phyloP scores from a whole-genome alignment of 345 rosid species.

The Camelina sativa region DNA sequence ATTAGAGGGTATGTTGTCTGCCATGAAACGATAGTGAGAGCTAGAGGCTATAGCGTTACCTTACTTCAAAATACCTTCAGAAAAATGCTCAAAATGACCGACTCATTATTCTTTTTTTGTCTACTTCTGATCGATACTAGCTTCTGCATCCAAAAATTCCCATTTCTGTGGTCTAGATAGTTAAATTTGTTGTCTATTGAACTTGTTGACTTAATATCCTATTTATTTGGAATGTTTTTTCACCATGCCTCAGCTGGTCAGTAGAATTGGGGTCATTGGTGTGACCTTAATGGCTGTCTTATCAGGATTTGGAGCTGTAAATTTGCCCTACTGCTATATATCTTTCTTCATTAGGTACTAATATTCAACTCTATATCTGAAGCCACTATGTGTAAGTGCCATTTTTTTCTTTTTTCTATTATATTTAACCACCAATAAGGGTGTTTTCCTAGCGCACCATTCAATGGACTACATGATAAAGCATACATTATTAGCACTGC shows the following conservation, averaged over 20 bases:
- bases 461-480: slow-evolving; percentile 1
- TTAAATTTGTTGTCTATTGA: background rate
- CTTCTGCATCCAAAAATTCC: slow-evolving; percentile 13
- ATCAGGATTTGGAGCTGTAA: slow-evolving; percentile 95
- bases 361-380: slow-evolving; percentile 4
- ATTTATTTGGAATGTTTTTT: slow-evolving; percentile 68
- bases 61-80: background rate
- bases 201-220: slow-evolving; percentile 32
- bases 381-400: background rate
- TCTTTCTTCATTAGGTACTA: slow-evolving; percentile 89
- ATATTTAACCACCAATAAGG: background rate
- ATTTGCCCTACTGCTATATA: slow-evolving; percentile 91
- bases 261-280: slow-evolving; percentile 95
- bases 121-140: background rate
- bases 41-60: background rate
- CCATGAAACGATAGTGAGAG: background rate
- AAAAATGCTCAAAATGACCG: background rate
- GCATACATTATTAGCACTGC: slow-evolving; percentile 8
- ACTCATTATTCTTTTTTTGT: slow-evolving; percentile 11
- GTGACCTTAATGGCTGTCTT: slow-evolving; percentile 94
- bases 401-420: background rate
- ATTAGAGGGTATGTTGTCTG: background rate
- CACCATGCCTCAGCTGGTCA: slow-evolving; percentile 86
- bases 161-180: background rate
- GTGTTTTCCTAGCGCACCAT: background rate